Percentiles rank a stretch among this genome's conserved stretches.
Evolutionary conservation across 129 eudicot genomes (phyloP).

Genomic region (Saussurea involucrata): DNA sequence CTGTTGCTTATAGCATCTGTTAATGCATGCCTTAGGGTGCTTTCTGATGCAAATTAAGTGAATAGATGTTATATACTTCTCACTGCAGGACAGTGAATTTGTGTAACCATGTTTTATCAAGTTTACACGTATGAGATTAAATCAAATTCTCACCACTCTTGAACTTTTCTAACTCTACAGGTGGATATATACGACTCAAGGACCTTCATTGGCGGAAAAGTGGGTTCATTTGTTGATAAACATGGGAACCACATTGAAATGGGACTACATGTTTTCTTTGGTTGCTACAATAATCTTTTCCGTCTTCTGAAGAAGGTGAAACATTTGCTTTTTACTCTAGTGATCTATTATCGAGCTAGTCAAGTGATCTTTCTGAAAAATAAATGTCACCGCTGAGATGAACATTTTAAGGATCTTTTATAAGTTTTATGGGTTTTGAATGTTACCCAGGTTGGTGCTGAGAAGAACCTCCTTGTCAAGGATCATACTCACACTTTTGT

Average conservation of each 20-base stretch:
- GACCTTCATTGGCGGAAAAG: constrained; percentile 95
- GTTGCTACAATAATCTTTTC: constrained; percentile 96
- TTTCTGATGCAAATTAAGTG: background rate
- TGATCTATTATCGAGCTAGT: background rate
- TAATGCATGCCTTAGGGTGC: background rate
- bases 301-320: constrained; percentile 93
- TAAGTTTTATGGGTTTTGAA: background rate
- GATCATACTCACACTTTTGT: constrained; percentile 98
- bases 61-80: background rate
- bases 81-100: background rate
- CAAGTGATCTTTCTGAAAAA: background rate
- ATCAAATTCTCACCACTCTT: constrained; percentile 14
- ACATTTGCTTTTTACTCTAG: background rate
- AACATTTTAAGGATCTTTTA: background rate
- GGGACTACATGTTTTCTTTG: constrained; percentile 98
- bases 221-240: constrained; percentile 92
- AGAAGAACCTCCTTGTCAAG: constrained; percentile 90
- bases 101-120: constrained; percentile 8
- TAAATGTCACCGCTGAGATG: background rate
- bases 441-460: constrained; percentile 83
- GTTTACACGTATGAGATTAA: background rate
- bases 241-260: constrained; percentile 94
- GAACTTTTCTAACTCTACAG: constrained; percentile 34
- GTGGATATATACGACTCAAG: constrained; percentile 97
- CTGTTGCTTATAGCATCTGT: background rate